Evolutionary conservation across 1,284 basidiomycete genomes (phyloP), one percentile per base, ranked within the genome.

Genomic region (Fomitopsis schrenkii): DNA sequence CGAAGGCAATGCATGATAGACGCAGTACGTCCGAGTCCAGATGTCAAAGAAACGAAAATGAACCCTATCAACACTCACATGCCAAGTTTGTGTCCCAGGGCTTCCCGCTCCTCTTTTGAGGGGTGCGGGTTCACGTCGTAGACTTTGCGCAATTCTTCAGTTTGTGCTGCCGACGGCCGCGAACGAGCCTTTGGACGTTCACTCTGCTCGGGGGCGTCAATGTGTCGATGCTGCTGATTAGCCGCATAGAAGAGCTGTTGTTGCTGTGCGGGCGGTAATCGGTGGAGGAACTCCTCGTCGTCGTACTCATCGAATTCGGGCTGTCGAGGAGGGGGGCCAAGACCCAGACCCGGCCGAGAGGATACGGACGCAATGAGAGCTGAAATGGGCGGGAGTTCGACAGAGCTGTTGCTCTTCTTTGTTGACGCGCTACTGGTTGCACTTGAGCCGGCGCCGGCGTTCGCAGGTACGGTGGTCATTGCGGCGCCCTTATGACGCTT

Each of bases 81-180:
- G 75, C 86, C 87, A 72, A 90, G 86, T 69, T 79, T 81, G 62
- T 83, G 78, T 12, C 88, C 84, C 36, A 91, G 77, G 40, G 77
- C 76, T 71, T 87, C 83, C 56, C 86, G 79, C 63, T 88, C 83
- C 62, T 90, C 87, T 63, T 80, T 80, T 3, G 83, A 81, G 22
- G 90, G 89, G 68, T 89, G 87, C 53, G 83, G 78, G 63, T 85
- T 86, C 54, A 75, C 70, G 62, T 80, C 79, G 68, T 89, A 91
- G 22, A 86, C 75, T 61, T 82, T 84, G 71, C 80, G 80, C 59
- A 91, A 81, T 69, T 88, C 83, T 33, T 91, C 86, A 6, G 80
- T 81, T 70, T 91, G 89, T 60, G 82, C 81, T 58, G 78, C 69
- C 44, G 85, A 79, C n/a, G 87, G 87, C 57, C 86, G 82, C 69